Percentiles rank a stretch among this genome's conserved stretches.
Evolutionary conservation across 768 basidiomycete genomes (phyloP).

Genomic region (Leccinum subtestaceum): DNA sequence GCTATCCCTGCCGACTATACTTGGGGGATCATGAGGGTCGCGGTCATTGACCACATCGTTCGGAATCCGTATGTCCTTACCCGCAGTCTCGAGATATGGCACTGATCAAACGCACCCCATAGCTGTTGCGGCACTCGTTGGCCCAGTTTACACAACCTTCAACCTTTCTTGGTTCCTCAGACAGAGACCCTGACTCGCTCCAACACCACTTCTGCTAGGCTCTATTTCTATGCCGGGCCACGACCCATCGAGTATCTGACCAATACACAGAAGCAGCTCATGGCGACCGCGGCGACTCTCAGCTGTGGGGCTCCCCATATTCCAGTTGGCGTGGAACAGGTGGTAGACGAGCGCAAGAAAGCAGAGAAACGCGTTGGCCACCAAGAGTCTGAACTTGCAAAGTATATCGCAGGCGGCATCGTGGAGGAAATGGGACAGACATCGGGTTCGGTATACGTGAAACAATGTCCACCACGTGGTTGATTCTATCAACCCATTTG

Average conservation of each 20-base stretch:
- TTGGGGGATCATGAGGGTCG: conserved; percentile 72
- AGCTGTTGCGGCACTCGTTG: conserved; percentile 86
- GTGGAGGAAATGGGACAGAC: conserved; percentile 35
- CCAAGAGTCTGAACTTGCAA: conserved; percentile 65
- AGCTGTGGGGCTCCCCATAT: conserved; percentile 68
- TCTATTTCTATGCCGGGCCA: conserved; percentile 82
- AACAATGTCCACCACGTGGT: conserved; percentile 57
- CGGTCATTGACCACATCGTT: conserved; percentile 81
- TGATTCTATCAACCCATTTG: conserved; percentile 56
- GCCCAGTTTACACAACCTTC: conserved; percentile 69
- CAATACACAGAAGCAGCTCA: conserved; percentile 53
- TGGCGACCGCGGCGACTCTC: conserved; percentile 54
- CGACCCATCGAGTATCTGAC: conserved; percentile 65
- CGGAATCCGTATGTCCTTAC: conserved; percentile 61
- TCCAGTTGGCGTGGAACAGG: conserved; percentile 63
- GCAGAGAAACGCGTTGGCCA: conserved; percentile 64
- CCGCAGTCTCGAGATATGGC: conserved; percentile 6
- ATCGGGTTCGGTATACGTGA: conserved; percentile 35
- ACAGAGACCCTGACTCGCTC: conserved; percentile 65
- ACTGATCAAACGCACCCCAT: conserved; percentile 2
- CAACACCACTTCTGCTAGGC: conserved; percentile 59
- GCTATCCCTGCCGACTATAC: conserved; percentile 68
- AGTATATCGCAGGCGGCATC: conserved; percentile 42
- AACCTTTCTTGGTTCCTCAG: conserved; percentile 64
- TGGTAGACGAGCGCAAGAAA: conserved; percentile 63